These are phyloP conservation scores for Bruguiera parviflora DNA, from an alignment of 345 rosid genomes.

Conservation along the genomic window DNA sequence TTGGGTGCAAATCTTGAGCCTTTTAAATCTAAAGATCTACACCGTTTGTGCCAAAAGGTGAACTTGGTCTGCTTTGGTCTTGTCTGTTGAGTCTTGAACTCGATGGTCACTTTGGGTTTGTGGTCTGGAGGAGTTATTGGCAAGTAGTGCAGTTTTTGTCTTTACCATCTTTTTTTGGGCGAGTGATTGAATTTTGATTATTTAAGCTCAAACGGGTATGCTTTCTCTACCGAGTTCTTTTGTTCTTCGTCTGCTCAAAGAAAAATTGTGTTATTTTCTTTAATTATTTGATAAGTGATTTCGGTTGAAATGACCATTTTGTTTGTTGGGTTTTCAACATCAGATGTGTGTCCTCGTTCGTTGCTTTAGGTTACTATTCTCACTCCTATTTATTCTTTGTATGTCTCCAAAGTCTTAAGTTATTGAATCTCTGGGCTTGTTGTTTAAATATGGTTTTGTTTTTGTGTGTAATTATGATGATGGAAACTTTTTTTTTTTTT, in stretches of 20 bases:
- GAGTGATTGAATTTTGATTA: constrained; percentile 20
- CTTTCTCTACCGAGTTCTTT: constrained; percentile 6
- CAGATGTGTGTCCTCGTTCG: neutral
- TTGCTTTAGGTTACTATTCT: neutral
- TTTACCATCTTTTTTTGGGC: constrained; percentile 27
- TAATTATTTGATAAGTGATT: neutral
- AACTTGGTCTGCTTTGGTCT: constrained; percentile 23
- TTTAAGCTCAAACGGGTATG: constrained; percentile 28
- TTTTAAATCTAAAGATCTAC: constrained; percentile 28
- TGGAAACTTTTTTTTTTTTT: too few relatives aligned
- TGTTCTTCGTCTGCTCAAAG: neutral
- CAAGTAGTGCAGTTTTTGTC: constrained; percentile 32
- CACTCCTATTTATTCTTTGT: neutral
- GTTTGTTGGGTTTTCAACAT: neutral
- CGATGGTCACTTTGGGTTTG: constrained; percentile 16
- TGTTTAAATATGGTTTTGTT: neutral
- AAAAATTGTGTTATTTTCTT: neutral
- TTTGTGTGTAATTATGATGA: neutral
- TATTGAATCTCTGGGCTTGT: constrained; percentile 15
- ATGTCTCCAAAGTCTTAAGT: neutral
- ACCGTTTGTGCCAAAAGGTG: constrained; percentile 23
- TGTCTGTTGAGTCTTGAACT: constrained; percentile 25
- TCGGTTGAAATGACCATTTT: neutral
- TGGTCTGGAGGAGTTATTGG: constrained; percentile 26
- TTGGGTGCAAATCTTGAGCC: constrained; percentile 14